phyloP scores from a whole-genome alignment of 495 filamentous ascomycete genomes.

The Aspergillus kassunensis region DNA sequence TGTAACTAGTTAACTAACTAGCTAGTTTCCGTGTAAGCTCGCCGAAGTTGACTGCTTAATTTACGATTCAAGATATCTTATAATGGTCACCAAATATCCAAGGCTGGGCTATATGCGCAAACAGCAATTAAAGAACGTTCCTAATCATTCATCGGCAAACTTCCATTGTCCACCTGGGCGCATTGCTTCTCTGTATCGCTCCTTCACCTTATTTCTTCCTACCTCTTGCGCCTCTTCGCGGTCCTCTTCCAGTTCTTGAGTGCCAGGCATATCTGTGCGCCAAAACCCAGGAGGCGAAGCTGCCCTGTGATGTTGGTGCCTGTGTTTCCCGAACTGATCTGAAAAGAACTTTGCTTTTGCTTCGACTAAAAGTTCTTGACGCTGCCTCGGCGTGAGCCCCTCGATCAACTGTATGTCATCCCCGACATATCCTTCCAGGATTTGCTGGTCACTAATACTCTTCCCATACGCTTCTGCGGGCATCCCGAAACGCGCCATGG shows the following conservation, averaged over 20 bases:
- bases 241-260: constrained; percentile 67
- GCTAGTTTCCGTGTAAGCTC: background rate
- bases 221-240: constrained; percentile 55
- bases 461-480: constrained; percentile 16
- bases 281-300: constrained; percentile 82
- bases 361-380: constrained; percentile 56
- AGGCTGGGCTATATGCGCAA: background rate
- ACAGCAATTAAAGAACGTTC: background rate
- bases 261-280: constrained; percentile 81
- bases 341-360: constrained; percentile 66
- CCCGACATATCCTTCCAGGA: constrained; percentile 68
- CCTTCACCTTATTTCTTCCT: constrained; percentile 60
- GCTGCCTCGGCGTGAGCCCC: constrained; percentile 47
- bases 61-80: too few relatives aligned
- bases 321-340: constrained; percentile 69
- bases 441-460: constrained; percentile 44
- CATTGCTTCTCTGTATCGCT: constrained; percentile 79
- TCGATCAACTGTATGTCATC: constrained; percentile 40
- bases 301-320: constrained; percentile 65
- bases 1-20: too few relatives aligned
- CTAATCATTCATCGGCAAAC: constrained; percentile 68
- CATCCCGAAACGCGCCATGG: constrained; percentile 50
- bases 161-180: constrained; percentile 67
- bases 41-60: background rate
- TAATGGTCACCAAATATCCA: background rate